phyloP scores from a whole-genome alignment of 2,329 filamentous ascomycete species.

The Diaporthe australafricana region DNA sequence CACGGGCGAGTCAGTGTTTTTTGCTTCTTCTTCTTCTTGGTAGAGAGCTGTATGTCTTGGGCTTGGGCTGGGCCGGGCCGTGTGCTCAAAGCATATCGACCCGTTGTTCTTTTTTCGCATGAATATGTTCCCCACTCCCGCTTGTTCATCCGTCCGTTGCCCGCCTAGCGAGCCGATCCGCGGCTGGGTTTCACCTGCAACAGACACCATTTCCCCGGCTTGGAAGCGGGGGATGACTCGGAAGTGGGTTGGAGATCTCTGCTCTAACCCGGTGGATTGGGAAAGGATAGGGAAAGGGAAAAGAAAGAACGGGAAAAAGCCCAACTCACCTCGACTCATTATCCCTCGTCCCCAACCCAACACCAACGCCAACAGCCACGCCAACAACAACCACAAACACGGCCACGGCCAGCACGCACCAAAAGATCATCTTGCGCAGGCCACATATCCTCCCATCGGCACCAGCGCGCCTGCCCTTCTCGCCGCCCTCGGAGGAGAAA shows the following conservation, averaged over 20 bases:
- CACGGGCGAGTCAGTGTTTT: not conserved
- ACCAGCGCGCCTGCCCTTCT: conserved; percentile 8
- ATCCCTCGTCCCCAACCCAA: conserved; percentile 44
- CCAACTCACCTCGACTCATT: conserved; percentile 5
- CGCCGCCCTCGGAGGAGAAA: conserved; percentile 1
- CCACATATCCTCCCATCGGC: conserved; percentile 44
- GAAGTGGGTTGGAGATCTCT: not conserved
- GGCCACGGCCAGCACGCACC: conserved; percentile 45
- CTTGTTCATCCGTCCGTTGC: not conserved
- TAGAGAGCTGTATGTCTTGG: not conserved
- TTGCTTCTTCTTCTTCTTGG: not conserved
- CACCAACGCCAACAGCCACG: conserved; percentile 47
- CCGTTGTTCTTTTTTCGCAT: conserved; percentile 12
- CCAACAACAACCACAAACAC: conserved; percentile 46
- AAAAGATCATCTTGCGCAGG: conserved; percentile 44
- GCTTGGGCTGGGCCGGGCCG: not conserved
- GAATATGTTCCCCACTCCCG: not conserved
- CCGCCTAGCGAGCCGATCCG: conserved; percentile 12
- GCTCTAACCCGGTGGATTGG: not conserved
- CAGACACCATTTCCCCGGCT: not conserved
- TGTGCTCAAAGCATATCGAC: not conserved
- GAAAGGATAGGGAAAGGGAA: not conserved
- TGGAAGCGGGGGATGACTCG: not conserved
- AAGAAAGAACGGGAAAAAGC: not conserved
- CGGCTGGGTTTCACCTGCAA: conserved; percentile 17